Evolutionary conservation across 495 filamentous ascomycete genomes (phyloP), one percentile per base, ranked within the genome.

Genomic region (Lasiosphaeria ovina): DNA sequence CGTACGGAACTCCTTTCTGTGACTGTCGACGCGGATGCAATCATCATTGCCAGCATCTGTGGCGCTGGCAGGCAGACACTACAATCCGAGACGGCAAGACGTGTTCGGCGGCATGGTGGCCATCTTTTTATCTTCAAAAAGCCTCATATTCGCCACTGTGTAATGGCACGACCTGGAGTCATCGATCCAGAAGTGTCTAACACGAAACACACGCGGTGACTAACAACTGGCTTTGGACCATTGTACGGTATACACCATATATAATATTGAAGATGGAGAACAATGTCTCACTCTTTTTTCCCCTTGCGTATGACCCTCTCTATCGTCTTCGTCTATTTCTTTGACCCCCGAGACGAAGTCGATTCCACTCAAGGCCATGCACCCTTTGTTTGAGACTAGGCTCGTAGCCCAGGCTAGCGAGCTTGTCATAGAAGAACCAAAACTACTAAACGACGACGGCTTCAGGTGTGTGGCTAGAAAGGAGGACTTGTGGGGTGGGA

Each of bases 51-150:
- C 35, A 88, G 88, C 3, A 80, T 88, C 47, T 84, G 85, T 11
- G 87, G 88, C 0, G 83, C 86, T 4, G 88, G 88, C 8, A 90
- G 90, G 63, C 85, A 86, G 3, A 89, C 85, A 38, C 76, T 91
- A 10, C 24, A 24, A 24, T 24, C 24, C 24, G 24, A 24, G 24
- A 24, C 24, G 24, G 24, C 2, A 24, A 24, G 24, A 24, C 24
- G 24, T 75, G 6, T 70, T 81, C 7, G 86, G 81, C 48, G 87
- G 87, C 48, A 87, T 88, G 55, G 83, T 83, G 0, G 88, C 88
- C 40, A 83, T 91, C 50, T 88, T 90, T 90, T 75, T 91, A 90
- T 66, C 80, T 91, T 14, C 90, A 87, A 86, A 90, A 88, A 4
- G 83, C 84, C 7, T 90, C 88, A 73, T 91, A 91, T 67, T 89